Evolutionary conservation across 176 grass and related monocot species (phyloP).

Genomic region (Lolium perenne): DNA sequence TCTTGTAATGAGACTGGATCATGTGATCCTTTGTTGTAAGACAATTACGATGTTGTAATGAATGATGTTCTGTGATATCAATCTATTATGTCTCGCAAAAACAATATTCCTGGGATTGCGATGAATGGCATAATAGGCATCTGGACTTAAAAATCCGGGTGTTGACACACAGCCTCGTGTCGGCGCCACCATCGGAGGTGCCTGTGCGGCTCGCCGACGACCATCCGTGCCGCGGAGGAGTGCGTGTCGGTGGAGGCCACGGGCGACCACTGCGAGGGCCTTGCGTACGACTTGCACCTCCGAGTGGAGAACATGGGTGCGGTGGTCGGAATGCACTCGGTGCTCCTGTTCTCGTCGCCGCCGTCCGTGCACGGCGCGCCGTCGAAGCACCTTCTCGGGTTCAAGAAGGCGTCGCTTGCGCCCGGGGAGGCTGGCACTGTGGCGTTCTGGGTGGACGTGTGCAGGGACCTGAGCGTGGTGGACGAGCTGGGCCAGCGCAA

Average conservation of each 20-base stretch:
- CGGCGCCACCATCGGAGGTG: conserved; percentile 67
- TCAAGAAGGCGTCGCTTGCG: conserved; percentile 72
- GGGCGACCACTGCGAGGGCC: conserved; percentile 62
- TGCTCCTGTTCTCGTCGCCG: conserved; percentile 84
- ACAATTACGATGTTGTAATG: too few relatives aligned
- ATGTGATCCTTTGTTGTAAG: too few relatives aligned
- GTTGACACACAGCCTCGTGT: conserved; percentile 49
- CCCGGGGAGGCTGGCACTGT: conserved; percentile 51
- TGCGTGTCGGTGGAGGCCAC: conserved; percentile 69
- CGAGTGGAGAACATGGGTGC: conserved; percentile 57
- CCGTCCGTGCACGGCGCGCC: conserved; percentile 82
- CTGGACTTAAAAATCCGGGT: too few relatives aligned
- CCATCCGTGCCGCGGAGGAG: conserved; percentile 58
- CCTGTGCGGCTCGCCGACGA: conserved; percentile 64
- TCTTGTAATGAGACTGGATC: too few relatives aligned
- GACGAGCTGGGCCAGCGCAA: conserved; percentile 82
- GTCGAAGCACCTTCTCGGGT: conserved; percentile 79
- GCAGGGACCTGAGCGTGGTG: conserved; percentile 87
- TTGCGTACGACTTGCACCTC: conserved; percentile 63
- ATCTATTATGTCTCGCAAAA: too few relatives aligned
- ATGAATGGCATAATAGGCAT: too few relatives aligned
- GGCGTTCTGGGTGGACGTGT: conserved; percentile 82
- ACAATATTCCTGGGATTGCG: too few relatives aligned
- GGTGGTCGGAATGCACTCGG: conserved; percentile 65
- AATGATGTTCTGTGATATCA: too few relatives aligned